These are phyloP conservation scores for Pelargonium myrrhifolium DNA, from an alignment of 441 rosid species.

Conservation along the genomic window DNA sequence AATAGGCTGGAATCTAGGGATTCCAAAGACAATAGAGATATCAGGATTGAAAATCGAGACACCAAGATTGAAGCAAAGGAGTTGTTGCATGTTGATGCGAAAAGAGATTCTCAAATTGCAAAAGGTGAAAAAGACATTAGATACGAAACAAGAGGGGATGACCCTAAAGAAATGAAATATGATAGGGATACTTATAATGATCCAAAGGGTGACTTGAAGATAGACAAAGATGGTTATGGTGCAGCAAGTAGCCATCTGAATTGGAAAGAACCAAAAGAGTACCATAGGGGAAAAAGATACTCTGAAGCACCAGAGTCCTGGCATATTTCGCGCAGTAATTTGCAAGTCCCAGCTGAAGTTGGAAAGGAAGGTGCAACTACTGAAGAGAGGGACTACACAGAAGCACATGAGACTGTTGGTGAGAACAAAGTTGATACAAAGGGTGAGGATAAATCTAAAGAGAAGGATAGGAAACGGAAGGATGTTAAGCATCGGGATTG, in stretches of 20 bases:
- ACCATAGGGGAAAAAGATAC: constrained; percentile 67
- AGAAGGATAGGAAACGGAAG: constrained; percentile 84
- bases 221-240: constrained; percentile 61
- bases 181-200: constrained; percentile 51
- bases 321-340: constrained; percentile 47
- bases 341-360: constrained; percentile 48
- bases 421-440: constrained; percentile 78
- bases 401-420: constrained; percentile 69
- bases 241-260: constrained; percentile 41
- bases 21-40: constrained; percentile 48
- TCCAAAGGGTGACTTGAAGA: constrained; percentile 51
- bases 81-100: constrained; percentile 41
- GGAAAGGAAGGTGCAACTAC: constrained; percentile 52
- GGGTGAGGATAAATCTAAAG: constrained; percentile 79
- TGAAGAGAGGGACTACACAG: constrained; percentile 55
- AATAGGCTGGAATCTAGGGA: constrained; percentile 62
- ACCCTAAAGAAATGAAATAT: constrained; percentile 42
- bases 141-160: constrained; percentile 58
- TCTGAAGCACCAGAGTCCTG: constrained; percentile 68
- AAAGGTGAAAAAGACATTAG: constrained; percentile 66
- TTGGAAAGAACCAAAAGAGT: constrained; percentile 89
- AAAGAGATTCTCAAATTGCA: constrained; percentile 59
- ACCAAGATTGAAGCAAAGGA: constrained; percentile 53
- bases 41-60: constrained; percentile 54
- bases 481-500: constrained; percentile 77